Evolutionary conservation across 2,329 filamentous ascomycete species (phyloP), one percentile per base, ranked within the genome.

Genomic region (Beauveria brongniartii): DNA sequence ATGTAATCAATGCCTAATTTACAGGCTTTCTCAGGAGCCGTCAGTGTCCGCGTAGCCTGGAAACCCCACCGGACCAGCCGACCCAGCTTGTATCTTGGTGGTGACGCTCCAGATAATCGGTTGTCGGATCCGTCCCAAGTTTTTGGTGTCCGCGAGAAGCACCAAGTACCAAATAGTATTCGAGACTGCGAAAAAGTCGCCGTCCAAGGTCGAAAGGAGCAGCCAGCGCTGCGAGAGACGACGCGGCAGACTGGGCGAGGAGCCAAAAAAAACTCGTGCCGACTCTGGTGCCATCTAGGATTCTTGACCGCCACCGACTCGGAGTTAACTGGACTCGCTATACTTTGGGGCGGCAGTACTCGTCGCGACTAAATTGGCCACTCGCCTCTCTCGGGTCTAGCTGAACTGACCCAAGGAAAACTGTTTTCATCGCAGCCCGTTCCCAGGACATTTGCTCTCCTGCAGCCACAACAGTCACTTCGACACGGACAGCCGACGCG

Each of bases 1-100:
- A 70, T 70, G 68, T 70, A 70, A 70, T 70, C 67, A 60, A 18
- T 18, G 18, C 43, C 34, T 41, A 53, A 26, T 53, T 55, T 51
- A 62, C 53, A 43, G 60, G 41, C 59, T 40, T 46, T 44, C 28
- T 10, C 55, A 47, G 47, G 8, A 48, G 24, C 47, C 61, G n/a
- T 59, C 56, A 59, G 61, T 57, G 41, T 51, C 44, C 50, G 37
- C 43, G 24, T 26, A 44, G 58, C 20, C 44, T 44, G 37, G 50
- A 22, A 54, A 59, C 58, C 58, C 57, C 48, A 59, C 56, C 26
- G 26, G 10, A 30, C 14, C 53, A 41, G 46, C 56, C 34, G 34
- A 37, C 34, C 34, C 34, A 34, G 47, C 47, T 37, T 61, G 28
- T 26, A 61, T 61, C 60, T 58, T 47, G 59, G 59, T 61, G 37